phyloP scores from a whole-genome alignment of 768 basidiomycete genomes.

The Trametes cingulata region DNA sequence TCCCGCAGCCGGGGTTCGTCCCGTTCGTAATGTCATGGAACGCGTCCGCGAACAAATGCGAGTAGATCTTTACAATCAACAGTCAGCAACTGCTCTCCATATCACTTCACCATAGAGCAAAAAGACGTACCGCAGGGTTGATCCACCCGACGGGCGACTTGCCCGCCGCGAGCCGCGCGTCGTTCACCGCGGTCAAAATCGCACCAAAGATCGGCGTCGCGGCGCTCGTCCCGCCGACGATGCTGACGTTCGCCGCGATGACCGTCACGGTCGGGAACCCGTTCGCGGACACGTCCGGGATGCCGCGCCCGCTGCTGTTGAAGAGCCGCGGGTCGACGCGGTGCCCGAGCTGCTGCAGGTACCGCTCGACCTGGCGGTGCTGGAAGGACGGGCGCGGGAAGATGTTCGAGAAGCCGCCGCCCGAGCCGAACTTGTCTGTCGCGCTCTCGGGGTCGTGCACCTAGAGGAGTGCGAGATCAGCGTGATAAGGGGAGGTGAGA shows the following conservation, averaged over 20 bases:
- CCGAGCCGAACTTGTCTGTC: slow-evolving; percentile 30
- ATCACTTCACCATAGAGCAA: neutral
- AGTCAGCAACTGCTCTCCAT: neutral
- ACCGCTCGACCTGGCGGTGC: slow-evolving; percentile 29
- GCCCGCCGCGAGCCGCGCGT: slow-evolving; percentile 29
- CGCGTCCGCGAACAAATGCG: slow-evolving; percentile 19
- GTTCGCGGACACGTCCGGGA: slow-evolving; percentile 37
- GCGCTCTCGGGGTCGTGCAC: slow-evolving; percentile 36
- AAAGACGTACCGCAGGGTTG: slow-evolving; percentile 29
- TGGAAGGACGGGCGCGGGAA: slow-evolving; percentile 42
- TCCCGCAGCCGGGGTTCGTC: slow-evolving; percentile 39
- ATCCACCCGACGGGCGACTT: slow-evolving; percentile 34
- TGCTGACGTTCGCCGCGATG: slow-evolving; percentile 5
- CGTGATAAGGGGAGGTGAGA: neutral
- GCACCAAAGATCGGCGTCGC: slow-evolving; percentile 62
- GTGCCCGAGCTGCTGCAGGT: slow-evolving; percentile 28
- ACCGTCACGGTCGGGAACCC: slow-evolving; percentile 23
- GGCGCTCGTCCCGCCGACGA: slow-evolving; percentile 51
- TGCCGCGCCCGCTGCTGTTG: slow-evolving; percentile 28
- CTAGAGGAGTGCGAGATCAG: neutral
- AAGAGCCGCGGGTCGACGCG: slow-evolving; percentile 25
- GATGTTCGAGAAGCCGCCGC: slow-evolving; percentile 44
- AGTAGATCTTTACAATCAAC: slow-evolving; percentile 20
- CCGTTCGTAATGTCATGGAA: slow-evolving; percentile 39
- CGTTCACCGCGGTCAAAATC: slow-evolving; percentile 55